Conservation (phyloP, 805 yeast genomes). For the Metschnikowia colocasiae region DNA sequence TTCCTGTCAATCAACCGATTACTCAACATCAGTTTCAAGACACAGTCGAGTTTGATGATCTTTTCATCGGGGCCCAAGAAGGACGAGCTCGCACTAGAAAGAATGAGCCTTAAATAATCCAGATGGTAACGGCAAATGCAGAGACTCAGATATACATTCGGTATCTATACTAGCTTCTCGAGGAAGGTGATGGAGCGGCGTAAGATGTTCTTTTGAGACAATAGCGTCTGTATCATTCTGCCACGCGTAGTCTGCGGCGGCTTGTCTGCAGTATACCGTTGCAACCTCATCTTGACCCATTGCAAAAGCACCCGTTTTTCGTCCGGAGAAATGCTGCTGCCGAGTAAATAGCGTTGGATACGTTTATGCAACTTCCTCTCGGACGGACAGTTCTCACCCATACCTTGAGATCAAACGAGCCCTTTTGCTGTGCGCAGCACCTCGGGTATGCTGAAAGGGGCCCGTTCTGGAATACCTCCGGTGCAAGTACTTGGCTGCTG, state of each 20-base stretch:
- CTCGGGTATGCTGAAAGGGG: no score
- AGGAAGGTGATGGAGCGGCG: slow-evolving; percentile 2
- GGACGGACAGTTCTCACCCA: slow-evolving; percentile 19
- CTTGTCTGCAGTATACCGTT: slow-evolving; percentile 16
- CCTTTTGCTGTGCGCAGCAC: no score
- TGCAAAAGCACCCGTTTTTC: slow-evolving; percentile 15
- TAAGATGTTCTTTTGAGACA: slow-evolving; percentile 24
- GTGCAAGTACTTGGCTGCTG: no score
- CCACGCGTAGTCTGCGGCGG: slow-evolving; percentile 11
- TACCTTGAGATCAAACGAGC: no score
- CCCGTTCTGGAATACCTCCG: no score
- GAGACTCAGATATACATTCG: no score
- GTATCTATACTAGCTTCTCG: background rate
- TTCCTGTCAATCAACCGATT: slow-evolving; percentile 22
- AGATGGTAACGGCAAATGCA: no score
- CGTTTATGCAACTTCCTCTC: slow-evolving; percentile 22
- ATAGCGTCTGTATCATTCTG: slow-evolving; percentile 17
- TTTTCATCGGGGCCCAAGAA: slow-evolving; percentile 34
- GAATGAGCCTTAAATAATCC: no score
- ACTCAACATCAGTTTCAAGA: slow-evolving; percentile 35
- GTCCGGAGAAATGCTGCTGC: slow-evolving; percentile 8
- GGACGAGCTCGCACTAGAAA: no score
- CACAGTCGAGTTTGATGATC: slow-evolving; percentile 38
- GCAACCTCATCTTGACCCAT: slow-evolving; percentile 29
- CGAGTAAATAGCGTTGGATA: slow-evolving; percentile 20